A percentile compares a stretch with the other conserved stretches of the same genome.
Evolutionary conservation across 1,284 basidiomycete genomes (phyloP).

Genomic region (Hortiboletus rubellus): DNA sequence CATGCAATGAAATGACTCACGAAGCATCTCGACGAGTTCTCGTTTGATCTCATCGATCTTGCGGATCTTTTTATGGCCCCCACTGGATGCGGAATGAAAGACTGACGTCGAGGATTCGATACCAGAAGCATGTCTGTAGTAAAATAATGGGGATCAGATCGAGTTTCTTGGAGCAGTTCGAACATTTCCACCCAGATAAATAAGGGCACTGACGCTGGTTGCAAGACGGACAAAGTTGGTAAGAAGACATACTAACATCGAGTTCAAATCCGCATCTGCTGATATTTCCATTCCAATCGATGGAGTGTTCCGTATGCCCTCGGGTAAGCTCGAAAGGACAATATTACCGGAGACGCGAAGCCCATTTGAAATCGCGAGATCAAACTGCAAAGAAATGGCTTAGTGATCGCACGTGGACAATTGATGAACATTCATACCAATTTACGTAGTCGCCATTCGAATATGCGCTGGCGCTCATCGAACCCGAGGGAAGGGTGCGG

Average conservation of each 20-base stretch:
- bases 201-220: too few species aligned
- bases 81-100: not conserved
- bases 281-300: not conserved
- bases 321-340: not conserved
- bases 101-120: not conserved
- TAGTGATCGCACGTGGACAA: not conserved
- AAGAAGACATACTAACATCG: not conserved
- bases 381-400: not conserved
- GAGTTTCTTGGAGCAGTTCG: too few species aligned
- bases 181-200: too few species aligned
- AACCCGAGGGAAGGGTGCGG: not conserved
- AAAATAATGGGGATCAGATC: too few species aligned
- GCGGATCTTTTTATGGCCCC: not conserved
- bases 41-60: slow-evolving; percentile 10
- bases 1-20: not conserved
- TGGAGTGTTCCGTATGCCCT: too few species aligned
- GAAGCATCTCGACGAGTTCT: slow-evolving; percentile 15
- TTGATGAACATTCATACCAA: not conserved
- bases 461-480: not conserved
- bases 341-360: not conserved
- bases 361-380: not conserved
- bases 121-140: accelerated
- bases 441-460: not conserved
- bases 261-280: not conserved
- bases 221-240: not conserved